Evolutionary conservation across 305 asterid species (phyloP).

Genomic region (Fraxinus ornus): DNA sequence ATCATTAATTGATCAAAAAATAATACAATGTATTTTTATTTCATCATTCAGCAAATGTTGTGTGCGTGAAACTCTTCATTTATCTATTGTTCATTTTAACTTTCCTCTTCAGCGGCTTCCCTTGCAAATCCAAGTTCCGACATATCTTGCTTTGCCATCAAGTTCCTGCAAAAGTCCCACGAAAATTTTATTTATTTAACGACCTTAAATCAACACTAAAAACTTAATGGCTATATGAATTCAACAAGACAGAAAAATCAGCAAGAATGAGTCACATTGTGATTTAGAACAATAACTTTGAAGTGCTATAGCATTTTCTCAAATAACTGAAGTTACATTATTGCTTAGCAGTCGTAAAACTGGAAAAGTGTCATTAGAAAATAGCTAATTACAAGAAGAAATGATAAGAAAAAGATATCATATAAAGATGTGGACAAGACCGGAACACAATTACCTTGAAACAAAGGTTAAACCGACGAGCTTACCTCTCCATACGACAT

Average conservation of each 20-base stretch:
- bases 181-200: neutral
- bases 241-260: neutral
- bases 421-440: neutral
- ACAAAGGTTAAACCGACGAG: neutral
- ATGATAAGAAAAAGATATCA: neutral
- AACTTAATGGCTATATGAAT: neutral
- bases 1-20: neutral
- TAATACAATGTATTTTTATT: neutral
- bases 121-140: slow-evolving; percentile 77
- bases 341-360: neutral
- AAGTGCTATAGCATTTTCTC: neutral
- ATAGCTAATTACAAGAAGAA: neutral
- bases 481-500: slow-evolving; percentile 95
- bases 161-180: slow-evolving; percentile 58
- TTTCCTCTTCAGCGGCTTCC: slow-evolving; percentile 24
- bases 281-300: neutral
- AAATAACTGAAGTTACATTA: neutral
- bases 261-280: neutral
- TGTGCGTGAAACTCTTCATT: slow-evolving; percentile 15
- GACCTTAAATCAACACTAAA: neutral
- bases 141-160: slow-evolving; percentile 97
- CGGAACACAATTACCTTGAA: neutral
- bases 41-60: neutral
- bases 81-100: slow-evolving; percentile 29
- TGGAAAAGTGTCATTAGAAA: neutral